Evolutionary conservation across 2,329 filamentous ascomycete species (phyloP), one percentile per base, ranked within the genome.

Genomic region (Epicoccum nigrum): DNA sequence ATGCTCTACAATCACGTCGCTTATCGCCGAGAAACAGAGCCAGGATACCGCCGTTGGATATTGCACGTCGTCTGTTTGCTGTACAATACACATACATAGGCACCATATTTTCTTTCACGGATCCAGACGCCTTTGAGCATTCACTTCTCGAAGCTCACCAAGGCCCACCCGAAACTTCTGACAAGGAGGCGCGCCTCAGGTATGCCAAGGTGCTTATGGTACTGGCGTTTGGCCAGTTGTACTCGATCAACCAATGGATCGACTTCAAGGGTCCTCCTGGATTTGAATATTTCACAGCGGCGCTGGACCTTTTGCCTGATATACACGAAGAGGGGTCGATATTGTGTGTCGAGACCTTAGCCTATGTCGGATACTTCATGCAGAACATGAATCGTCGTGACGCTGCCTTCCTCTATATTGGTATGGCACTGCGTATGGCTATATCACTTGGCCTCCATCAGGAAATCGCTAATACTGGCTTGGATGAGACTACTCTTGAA

Each of bases 361-460:
- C 43, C 17, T 45, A 45, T 25, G 43, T 45, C 27, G 43, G 43
- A 25, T 45, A 45, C 43, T 45, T 45, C 27, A 45, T 45, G 43
- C 43, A 45, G 27, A 45, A 45, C 19, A 45, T 45, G 43, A 45
- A 45, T n/a, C 43, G 43, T 25, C 43, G 43, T 16, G 43, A 45
- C 25, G 43, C 43, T 8, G 43, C 43, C 17, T 45, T 45, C n/a
- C 43, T 45, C 25, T 45, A 45, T 11, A 45, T 45, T 25, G 43
- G 43, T 19, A 45, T 45, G 43, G 43, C 43, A 19, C 20, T 44
- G 6, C 40, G 40, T n/a, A 44, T 44, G 40, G 40, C 40, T 30
- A 44, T 44, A 9, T 44, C 40, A n/a, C 40, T 44, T 15, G 40
- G 40, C 16, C 40, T 44, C n/a, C 40, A 44, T 17, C 40, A 44